phyloP scores from a whole-genome alignment of 75 land plant genomes.

The Ceratopteris richardii region DNA sequence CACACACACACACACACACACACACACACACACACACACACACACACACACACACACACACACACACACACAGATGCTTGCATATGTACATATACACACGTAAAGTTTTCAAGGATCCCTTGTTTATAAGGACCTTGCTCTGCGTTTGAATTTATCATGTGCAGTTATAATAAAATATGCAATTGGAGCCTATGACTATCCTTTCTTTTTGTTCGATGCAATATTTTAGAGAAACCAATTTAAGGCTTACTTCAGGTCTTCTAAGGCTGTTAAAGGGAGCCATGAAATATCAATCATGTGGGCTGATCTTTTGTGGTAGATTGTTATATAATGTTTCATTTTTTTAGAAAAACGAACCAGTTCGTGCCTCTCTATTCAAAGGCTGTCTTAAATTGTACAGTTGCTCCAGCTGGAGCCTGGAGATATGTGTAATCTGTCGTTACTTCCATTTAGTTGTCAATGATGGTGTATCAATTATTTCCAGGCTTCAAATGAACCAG shows the following conservation, averaged over 20 bases:
- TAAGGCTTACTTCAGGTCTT: too few species aligned
- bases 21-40: background rate
- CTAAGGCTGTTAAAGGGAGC: too few species aligned
- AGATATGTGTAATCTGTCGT: background rate
- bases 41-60: background rate
- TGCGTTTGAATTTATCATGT: too few species aligned
- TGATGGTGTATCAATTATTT: background rate
- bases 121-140: background rate
- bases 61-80: too few species aligned
- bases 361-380: background rate
- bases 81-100: background rate
- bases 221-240: background rate
- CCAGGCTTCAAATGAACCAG: constrained; percentile 32
- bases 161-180: too few species aligned
- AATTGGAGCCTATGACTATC: too few species aligned
- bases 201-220: background rate
- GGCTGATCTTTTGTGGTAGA: too few species aligned
- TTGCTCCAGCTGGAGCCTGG: background rate
- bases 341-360: background rate
- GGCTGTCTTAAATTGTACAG: background rate
- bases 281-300: too few species aligned
- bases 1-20: background rate
- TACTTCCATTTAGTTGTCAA: background rate
- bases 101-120: background rate
- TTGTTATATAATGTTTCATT: too few species aligned